Evolutionary conservation across 1,284 basidiomycete genomes (phyloP).

Genomic region (Calocybe gambosa): DNA sequence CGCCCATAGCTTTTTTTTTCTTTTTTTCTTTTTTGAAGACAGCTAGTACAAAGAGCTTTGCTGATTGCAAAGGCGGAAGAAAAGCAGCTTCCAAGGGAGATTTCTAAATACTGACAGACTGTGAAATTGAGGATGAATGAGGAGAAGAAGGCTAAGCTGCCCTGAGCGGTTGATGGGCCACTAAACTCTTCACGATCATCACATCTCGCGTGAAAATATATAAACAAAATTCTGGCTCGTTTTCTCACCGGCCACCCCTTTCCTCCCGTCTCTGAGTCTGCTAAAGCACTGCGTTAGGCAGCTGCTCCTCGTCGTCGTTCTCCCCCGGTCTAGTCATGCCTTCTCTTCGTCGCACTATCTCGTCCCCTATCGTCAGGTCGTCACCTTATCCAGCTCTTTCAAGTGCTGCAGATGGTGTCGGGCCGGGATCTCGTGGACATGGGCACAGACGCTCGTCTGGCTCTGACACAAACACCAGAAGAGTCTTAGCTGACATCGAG

Average conservation of each 20-base stretch:
- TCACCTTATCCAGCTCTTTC: constrained; percentile 50
- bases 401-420: constrained; percentile 22
- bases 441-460: constrained; percentile 56
- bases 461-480: constrained; percentile 53
- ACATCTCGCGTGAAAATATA: constrained; percentile 28
- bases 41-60: constrained; percentile 4
- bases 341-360: constrained; percentile 68
- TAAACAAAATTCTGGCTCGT: constrained; percentile 24
- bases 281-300: constrained; percentile 41
- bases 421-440: constrained; percentile 28
- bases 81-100: constrained; percentile 15
- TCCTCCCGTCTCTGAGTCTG: constrained; percentile 20
- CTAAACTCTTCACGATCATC: constrained; percentile 22
- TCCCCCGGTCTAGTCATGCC: constrained; percentile 43
- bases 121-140: constrained; percentile 10
- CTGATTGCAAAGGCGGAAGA: constrained; percentile 3
- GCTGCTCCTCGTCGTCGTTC: constrained; percentile 25
- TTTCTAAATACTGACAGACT: constrained; percentile 16
- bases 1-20: constrained; percentile 1
- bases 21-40: not conserved
- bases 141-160: constrained; percentile 10
- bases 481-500: constrained; percentile 76
- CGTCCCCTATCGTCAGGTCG: constrained; percentile 56
- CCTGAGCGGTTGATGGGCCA: constrained; percentile 15
- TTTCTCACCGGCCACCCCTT: constrained; percentile 28